Conservation (phyloP, 176 grass and related monocot species). For the Carex parvula region DNA sequence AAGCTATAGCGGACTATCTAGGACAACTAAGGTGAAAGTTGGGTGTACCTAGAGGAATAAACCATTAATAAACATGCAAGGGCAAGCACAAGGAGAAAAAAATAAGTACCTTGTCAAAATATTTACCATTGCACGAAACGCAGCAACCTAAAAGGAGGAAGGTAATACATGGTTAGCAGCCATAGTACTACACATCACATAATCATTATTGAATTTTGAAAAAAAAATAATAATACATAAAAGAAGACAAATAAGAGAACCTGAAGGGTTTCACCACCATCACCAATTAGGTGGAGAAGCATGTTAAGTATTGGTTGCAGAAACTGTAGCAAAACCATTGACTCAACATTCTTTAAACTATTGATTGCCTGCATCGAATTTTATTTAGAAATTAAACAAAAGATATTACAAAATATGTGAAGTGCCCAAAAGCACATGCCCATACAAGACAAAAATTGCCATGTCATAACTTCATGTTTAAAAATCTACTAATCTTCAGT, state of each 20-base stretch:
- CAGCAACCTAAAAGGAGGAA: slow-evolving; percentile 70
- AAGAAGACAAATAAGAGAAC: slow-evolving; percentile 39
- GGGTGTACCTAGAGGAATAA: slow-evolving; percentile 24
- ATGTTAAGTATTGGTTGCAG: slow-evolving; percentile 96
- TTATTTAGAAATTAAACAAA: slow-evolving; percentile 16
- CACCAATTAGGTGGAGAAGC: slow-evolving; percentile 98
- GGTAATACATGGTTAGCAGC: not conserved
- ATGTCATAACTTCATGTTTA: not conserved
- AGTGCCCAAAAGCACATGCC: slow-evolving; percentile 5
- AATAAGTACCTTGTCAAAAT: slow-evolving; percentile 75
- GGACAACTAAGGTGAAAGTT: not conserved
- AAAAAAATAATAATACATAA: slow-evolving; percentile 16
- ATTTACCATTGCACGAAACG: slow-evolving; percentile 99
- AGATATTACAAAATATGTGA: not conserved
- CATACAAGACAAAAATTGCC: not conserved
- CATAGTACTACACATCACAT: slow-evolving; percentile 9
- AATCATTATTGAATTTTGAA: not conserved
- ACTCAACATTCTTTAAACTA: slow-evolving; percentile 99
- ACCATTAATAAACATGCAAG: slow-evolving; percentile 4
- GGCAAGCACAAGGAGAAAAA: slow-evolving; percentile 25
- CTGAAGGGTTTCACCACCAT: slow-evolving; percentile 99
- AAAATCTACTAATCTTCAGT: not conserved
- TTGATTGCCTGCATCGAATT: slow-evolving; percentile 78
- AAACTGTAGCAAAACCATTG: slow-evolving; percentile 81
- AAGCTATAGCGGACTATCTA: not conserved